Evolutionary conservation across 2,329 filamentous ascomycete genomes (phyloP).

Genomic region (Elsinoe perseae): DNA sequence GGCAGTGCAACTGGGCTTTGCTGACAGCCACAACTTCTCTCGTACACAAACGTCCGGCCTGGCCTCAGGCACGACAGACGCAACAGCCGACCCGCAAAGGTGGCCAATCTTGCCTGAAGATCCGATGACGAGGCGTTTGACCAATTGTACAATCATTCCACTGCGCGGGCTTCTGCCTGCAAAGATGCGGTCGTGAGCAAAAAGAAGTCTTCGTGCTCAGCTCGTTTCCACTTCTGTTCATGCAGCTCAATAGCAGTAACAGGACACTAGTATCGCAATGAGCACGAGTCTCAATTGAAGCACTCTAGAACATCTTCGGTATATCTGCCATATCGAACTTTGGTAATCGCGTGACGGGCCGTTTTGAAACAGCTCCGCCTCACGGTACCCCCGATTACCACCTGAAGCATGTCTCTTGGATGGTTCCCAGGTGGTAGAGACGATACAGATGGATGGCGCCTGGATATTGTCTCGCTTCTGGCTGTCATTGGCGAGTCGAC

Average conservation of each 20-base stretch:
- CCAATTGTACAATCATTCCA: neutral
- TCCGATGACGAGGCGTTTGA: neutral
- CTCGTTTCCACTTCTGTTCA: neutral
- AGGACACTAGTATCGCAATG: neutral
- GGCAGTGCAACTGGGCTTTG: neutral
- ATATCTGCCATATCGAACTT: neutral
- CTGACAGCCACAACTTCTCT: neutral
- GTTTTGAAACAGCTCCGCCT: slow-evolving; percentile 5
- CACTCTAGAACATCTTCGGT: neutral
- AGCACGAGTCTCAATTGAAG: too few relatives aligned
- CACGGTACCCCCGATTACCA: neutral
- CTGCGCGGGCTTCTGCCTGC: neutral
- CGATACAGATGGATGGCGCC: neutral
- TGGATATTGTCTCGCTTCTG: slow-evolving; percentile 9
- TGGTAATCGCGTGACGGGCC: neutral
- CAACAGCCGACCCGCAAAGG: neutral
- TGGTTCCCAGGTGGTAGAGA: slow-evolving; percentile 9
- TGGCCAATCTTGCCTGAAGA: neutral
- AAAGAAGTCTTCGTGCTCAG: neutral
- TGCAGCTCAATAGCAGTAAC: neutral
- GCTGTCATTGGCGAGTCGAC: slow-evolving; percentile 12
- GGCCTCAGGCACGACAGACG: neutral
- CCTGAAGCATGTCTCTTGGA: neutral
- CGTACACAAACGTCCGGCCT: neutral
- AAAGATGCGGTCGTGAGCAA: neutral